phyloP scores from a whole-genome alignment of 148 eudicot species.

The Bassia scoparia region DNA sequence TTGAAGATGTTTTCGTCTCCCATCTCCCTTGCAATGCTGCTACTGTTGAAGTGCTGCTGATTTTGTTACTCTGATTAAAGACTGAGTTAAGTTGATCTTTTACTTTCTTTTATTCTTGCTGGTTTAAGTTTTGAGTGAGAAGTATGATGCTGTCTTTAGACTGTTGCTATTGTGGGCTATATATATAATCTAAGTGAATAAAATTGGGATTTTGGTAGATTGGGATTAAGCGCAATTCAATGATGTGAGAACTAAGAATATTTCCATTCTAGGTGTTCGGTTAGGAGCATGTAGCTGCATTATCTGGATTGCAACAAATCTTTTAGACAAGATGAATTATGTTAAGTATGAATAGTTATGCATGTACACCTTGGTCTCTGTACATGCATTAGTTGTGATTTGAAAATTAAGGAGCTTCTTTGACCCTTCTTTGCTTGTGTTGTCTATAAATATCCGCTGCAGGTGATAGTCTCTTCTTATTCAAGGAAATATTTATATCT shows the following conservation, averaged over 20 bases:
- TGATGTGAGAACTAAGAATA: slow-evolving; percentile 6
- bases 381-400: slow-evolving; percentile 11
- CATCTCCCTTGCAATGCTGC: slow-evolving; percentile 22
- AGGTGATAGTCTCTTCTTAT: slow-evolving; percentile 4
- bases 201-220: not conserved
- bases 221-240: not conserved
- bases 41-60: slow-evolving; percentile 18
- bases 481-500: not conserved
- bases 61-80: slow-evolving; percentile 27
- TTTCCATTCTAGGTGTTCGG: slow-evolving; percentile 10
- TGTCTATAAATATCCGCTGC: not conserved
- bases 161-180: slow-evolving; percentile 8
- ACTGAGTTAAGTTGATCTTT: slow-evolving; percentile 9
- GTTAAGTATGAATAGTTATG: not conserved
- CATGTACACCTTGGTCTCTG: not conserved
- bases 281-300: slow-evolving; percentile 18
- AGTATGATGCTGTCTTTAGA: slow-evolving; percentile 6
- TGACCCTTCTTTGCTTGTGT: not conserved
- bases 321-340: not conserved
- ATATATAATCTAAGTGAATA: slow-evolving; percentile 1
- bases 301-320: not conserved
- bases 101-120: not conserved
- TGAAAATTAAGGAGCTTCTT: slow-evolving; percentile 12
- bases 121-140: not conserved
- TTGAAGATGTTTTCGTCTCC: slow-evolving; percentile 37